Conservation (phyloP, 2,329 filamentous ascomycete species). For the Fusarium beomiforme region DNA sequence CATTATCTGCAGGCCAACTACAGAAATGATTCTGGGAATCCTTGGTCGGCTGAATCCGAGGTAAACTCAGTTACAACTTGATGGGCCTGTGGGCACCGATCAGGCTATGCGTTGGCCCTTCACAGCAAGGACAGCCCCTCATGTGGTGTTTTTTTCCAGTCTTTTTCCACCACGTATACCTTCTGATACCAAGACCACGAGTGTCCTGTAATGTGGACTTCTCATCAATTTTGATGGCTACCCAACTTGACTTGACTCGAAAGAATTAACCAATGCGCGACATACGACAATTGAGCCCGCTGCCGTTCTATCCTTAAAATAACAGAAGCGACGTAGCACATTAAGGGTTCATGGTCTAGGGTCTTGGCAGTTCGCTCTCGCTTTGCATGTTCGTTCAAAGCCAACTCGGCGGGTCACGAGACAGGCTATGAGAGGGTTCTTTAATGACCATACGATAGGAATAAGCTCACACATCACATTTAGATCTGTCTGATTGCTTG, state of each 20-base stretch:
- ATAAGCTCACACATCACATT: neutral
- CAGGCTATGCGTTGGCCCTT: slow-evolving; percentile 7
- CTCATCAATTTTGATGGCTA: slow-evolving; percentile 14
- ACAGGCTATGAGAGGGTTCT: neutral
- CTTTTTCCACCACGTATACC: slow-evolving; percentile 26
- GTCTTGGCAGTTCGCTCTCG: neutral
- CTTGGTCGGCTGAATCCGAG: slow-evolving; percentile 40
- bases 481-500: neutral
- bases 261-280: slow-evolving; percentile 6
- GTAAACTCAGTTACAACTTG: slow-evolving; percentile 16
- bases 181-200: slow-evolving; percentile 9
- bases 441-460: neutral
- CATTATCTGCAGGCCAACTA: neutral
- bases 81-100: slow-evolving; percentile 30
- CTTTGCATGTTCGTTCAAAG: neutral
- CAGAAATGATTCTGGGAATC: slow-evolving; percentile 7
- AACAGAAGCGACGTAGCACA: neutral
- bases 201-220: slow-evolving; percentile 7
- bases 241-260: slow-evolving; percentile 19
- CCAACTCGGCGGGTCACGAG: neutral
- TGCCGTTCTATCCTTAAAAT: neutral
- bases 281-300: neutral
- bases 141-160: slow-evolving; percentile 29
- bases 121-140: slow-evolving; percentile 6
- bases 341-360: neutral